Percentiles rank a stretch among this genome's conserved stretches.
Evolutionary conservation across 1,139 yeast species (phyloP).

Genomic region (Kodamaea plutei): DNA sequence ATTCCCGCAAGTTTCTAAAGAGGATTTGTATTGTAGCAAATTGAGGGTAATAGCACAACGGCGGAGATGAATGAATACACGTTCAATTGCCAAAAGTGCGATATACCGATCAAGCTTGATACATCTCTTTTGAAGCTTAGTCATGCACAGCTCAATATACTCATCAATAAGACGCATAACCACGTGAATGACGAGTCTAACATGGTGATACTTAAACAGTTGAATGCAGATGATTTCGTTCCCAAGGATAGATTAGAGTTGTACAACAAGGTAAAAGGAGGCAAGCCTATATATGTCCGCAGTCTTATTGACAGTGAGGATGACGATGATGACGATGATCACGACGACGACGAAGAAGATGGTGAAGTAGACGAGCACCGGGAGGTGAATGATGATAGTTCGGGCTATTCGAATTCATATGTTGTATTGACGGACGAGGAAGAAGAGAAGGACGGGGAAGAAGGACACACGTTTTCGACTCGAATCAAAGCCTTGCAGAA

Average conservation of each 20-base stretch:
- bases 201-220: conserved; percentile 12
- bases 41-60: no score
- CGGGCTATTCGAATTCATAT: conserved; percentile 27
- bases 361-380: conserved; percentile 10
- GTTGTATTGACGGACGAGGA: conserved; percentile 25
- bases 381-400: conserved; percentile 3
- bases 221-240: conserved; percentile 29
- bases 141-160: conserved; percentile 31
- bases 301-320: conserved; percentile 16
- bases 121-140: conserved; percentile 27
- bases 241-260: conserved; percentile 30
- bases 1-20: no score
- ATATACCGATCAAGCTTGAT: conserved; percentile 27
- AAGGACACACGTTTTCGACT: conserved; percentile 11
- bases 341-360: conserved; percentile 13
- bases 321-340: conserved; percentile 17
- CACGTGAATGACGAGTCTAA: conserved; percentile 12
- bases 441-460: conserved; percentile 9
- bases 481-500: conserved; percentile 35
- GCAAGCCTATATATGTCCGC: conserved; percentile 9
- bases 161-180: conserved; percentile 19
- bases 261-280: conserved; percentile 16
- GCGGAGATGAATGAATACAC: conserved; percentile 8
- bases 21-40: no score
- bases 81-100: conserved; percentile 34